These are phyloP conservation scores for Diaporthe longicolla DNA, from an alignment of 2,329 filamentous ascomycete genomes.

Conservation along the genomic window DNA sequence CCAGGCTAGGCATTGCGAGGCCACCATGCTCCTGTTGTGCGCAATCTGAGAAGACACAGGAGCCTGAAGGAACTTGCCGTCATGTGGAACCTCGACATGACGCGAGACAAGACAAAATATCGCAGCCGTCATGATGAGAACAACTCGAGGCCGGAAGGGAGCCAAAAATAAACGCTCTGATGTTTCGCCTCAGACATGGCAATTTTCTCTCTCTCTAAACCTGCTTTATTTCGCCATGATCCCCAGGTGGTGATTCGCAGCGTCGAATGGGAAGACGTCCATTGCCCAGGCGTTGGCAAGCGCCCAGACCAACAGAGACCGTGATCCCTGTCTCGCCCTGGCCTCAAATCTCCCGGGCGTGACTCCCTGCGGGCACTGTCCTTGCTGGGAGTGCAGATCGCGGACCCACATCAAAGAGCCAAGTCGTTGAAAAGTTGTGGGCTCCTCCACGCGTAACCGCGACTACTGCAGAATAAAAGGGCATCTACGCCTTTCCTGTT, in stretches of 20 bases:
- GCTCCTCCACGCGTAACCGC: not conserved
- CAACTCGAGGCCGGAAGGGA: not conserved
- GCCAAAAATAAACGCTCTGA: not conserved
- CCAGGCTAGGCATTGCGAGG: not conserved
- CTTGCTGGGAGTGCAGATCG: conserved; percentile 22
- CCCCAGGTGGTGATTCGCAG: not conserved
- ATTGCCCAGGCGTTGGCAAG: not conserved
- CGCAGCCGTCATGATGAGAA: conserved; percentile 6
- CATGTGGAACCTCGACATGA: not conserved
- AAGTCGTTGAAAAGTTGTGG: not conserved
- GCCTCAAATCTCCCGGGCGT: conserved; percentile 21
- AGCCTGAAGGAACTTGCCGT: not conserved
- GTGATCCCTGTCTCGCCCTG: conserved; percentile 8
- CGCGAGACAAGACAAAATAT: not conserved
- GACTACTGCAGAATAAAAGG: conserved; percentile 13
- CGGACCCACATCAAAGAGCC: not conserved
- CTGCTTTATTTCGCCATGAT: conserved; percentile 15
- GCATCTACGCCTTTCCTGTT: not conserved
- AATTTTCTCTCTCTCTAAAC: not conserved
- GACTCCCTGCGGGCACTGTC: conserved; percentile 18
- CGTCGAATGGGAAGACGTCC: conserved; percentile 17
- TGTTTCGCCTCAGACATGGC: conserved; percentile 11
- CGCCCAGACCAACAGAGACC: not conserved
- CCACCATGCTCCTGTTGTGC: not conserved
- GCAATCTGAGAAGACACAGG: not conserved